Percentiles rank a stretch among this genome's conserved stretches.
Evolutionary conservation across 164 flowering plant species (phyloP).

Genomic region (Malania oleifera): DNA sequence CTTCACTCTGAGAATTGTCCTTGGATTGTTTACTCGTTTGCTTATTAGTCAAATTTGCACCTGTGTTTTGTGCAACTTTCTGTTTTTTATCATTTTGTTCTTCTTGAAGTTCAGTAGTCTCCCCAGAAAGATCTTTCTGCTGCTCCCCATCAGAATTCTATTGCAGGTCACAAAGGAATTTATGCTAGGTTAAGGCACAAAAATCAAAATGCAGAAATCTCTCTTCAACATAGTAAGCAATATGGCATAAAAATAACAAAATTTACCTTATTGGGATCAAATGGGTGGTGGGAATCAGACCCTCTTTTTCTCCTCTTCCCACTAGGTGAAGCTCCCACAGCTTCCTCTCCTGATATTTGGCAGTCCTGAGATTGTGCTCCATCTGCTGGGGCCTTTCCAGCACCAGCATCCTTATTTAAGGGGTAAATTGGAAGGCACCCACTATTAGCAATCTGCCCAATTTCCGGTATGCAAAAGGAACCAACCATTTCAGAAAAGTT

Average conservation of each 20-base stretch:
- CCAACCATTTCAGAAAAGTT: constrained; percentile 55
- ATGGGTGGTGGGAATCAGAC: constrained; percentile 34
- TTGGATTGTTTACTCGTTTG: constrained; percentile 50
- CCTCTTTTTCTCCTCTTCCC: constrained; percentile 61
- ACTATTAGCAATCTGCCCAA: constrained; percentile 24
- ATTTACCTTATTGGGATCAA: constrained; percentile 41
- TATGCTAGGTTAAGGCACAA: neutral
- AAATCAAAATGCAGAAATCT: constrained; percentile 1
- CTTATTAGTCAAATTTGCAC: constrained; percentile 39
- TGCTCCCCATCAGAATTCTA: constrained; percentile 44
- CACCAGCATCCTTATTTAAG: constrained; percentile 27
- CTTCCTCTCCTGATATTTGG: constrained; percentile 33
- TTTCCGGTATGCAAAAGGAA: constrained; percentile 41
- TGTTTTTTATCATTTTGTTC: constrained; percentile 52
- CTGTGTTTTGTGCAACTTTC: constrained; percentile 31
- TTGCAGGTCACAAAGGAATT: constrained; percentile 4
- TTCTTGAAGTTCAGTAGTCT: constrained; percentile 27
- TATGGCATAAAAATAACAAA: neutral
- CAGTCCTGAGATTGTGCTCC: constrained; percentile 23
- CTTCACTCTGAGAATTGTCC: constrained; percentile 48
- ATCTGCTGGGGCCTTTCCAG: constrained; percentile 22
- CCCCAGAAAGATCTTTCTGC: constrained; percentile 36
- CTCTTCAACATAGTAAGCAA: neutral
- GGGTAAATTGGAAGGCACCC: constrained; percentile 26
- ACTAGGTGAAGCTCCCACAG: constrained; percentile 29